A percentile compares a stretch with the other conserved stretches of the same genome.
phyloP scores from a whole-genome alignment of 106 monocot species.

The Triglochin maritima region DNA sequence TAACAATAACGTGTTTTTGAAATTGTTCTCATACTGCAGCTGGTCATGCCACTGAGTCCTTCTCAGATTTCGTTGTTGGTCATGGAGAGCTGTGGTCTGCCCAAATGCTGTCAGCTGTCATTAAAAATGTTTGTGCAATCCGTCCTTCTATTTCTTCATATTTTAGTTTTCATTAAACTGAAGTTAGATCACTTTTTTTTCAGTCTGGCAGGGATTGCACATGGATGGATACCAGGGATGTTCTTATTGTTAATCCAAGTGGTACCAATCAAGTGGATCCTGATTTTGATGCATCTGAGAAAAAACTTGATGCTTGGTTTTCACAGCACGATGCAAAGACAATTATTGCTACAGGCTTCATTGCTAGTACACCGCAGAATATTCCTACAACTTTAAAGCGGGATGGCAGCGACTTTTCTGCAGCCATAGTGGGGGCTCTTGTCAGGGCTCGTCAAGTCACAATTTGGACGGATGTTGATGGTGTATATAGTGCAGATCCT shows the following conservation, averaged over 20 bases:
- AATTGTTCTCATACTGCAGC: slow-evolving; percentile 29
- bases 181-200: slow-evolving; percentile 8
- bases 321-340: slow-evolving; percentile 31
- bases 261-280: slow-evolving; percentile 94
- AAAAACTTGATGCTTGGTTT: slow-evolving; percentile 80
- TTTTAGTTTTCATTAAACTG: neutral
- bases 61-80: slow-evolving; percentile 97
- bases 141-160: too few species aligned
- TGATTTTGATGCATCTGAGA: slow-evolving; percentile 72
- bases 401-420: slow-evolving; percentile 99
- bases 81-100: slow-evolving; percentile 99
- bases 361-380: slow-evolving; percentile 87
- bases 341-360: slow-evolving; percentile 95
- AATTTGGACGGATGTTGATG: slow-evolving; percentile 99
- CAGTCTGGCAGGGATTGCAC: slow-evolving; percentile 72
- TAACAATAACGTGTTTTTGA: too few species aligned
- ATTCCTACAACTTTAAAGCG: slow-evolving; percentile 95
- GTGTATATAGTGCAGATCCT: slow-evolving; percentile 96
- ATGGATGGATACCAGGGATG: slow-evolving; percentile 97
- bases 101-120: slow-evolving; percentile 75
- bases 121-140: slow-evolving; percentile 53
- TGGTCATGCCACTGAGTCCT: slow-evolving; percentile 98
- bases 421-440: slow-evolving; percentile 87
- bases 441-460: slow-evolving; percentile 82
- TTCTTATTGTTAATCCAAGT: slow-evolving; percentile 80